Conservation (phyloP, 805 yeast genomes). For the Nakazawaea wyomingensis region DNA sequence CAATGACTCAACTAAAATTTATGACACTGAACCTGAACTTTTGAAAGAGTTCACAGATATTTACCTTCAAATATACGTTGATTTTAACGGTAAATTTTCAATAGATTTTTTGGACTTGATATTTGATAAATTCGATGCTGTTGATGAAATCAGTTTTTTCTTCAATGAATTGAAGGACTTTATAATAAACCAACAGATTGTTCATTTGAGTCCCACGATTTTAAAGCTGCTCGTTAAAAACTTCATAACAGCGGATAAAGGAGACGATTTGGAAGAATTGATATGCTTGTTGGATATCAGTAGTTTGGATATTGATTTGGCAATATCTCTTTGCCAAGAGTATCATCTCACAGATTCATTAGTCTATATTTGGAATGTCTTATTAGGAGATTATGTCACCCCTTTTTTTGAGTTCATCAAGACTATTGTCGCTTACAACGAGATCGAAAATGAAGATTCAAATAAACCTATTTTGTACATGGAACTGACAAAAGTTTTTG, state of each 20-base stretch:
- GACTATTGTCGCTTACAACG: slow-evolving; percentile 12
- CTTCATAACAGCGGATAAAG: slow-evolving; percentile 35
- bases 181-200: slow-evolving; percentile 41
- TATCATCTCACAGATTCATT: slow-evolving; percentile 56
- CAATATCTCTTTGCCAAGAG: slow-evolving; percentile 55
- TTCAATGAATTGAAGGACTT: slow-evolving; percentile 49
- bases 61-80: slow-evolving; percentile 36
- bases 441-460: slow-evolving; percentile 14
- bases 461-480: slow-evolving; percentile 6
- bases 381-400: slow-evolving; percentile 64
- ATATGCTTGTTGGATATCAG: slow-evolving; percentile 64
- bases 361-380: slow-evolving; percentile 64
- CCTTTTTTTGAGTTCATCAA: slow-evolving; percentile 62
- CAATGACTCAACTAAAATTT: slow-evolving; percentile 15
- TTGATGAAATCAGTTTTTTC: slow-evolving; percentile 32
- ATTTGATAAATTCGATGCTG: slow-evolving; percentile 36
- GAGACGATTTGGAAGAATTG: slow-evolving; percentile 55
- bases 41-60: slow-evolving; percentile 29
- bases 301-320: slow-evolving; percentile 72
- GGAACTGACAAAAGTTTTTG: slow-evolving; percentile 31
- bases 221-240: slow-evolving; percentile 56
- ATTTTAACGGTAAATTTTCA: slow-evolving; percentile 25
- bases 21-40: slow-evolving; percentile 16
- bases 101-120: slow-evolving; percentile 37
- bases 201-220: slow-evolving; percentile 54